These are phyloP conservation scores for Pestalotiopsis sp. DNA, from an alignment of 2,329 filamentous ascomycete species.

Conservation along the genomic window DNA sequence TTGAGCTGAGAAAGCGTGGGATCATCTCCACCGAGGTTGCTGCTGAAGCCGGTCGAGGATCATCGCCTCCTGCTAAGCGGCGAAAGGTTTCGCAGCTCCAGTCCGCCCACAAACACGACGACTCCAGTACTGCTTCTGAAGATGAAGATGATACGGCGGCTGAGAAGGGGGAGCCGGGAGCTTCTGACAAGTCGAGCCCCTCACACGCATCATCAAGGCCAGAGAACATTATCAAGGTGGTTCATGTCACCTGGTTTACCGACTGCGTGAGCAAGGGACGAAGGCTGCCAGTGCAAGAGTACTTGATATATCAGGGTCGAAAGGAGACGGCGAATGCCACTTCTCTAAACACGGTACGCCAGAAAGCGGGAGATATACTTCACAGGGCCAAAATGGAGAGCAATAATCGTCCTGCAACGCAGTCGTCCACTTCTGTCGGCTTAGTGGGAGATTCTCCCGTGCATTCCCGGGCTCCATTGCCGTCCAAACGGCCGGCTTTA, in stretches of 20 bases:
- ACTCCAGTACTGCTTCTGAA: conserved; percentile 31
- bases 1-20: conserved; percentile 74
- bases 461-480: conserved; percentile 25
- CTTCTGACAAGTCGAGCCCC: conserved; percentile 18
- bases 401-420: conserved; percentile 16
- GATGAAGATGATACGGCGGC: conserved; percentile 15
- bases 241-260: conserved; percentile 61
- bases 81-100: conserved; percentile 38
- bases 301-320: conserved; percentile 56
- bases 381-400: conserved; percentile 27
- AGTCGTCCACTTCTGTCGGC: conserved; percentile 4
- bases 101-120: conserved; percentile 13
- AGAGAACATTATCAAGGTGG: conserved; percentile 45
- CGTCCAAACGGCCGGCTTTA: conserved; percentile 43
- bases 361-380: conserved; percentile 28
- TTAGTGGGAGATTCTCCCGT: conserved; percentile 12
- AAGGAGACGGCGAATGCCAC: conserved; percentile 24
- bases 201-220: conserved; percentile 13
- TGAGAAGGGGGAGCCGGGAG: conserved; percentile 6
- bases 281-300: conserved; percentile 50
- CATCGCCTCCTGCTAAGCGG: conserved; percentile 25
- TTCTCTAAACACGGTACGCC: conserved; percentile 1
- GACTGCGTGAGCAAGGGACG: conserved; percentile 48
- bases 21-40: conserved; percentile 56
- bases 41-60: background rate